Conservation (phyloP, 768 basidiomycete genomes). For the Mycena olivaceomarginata region DNA sequence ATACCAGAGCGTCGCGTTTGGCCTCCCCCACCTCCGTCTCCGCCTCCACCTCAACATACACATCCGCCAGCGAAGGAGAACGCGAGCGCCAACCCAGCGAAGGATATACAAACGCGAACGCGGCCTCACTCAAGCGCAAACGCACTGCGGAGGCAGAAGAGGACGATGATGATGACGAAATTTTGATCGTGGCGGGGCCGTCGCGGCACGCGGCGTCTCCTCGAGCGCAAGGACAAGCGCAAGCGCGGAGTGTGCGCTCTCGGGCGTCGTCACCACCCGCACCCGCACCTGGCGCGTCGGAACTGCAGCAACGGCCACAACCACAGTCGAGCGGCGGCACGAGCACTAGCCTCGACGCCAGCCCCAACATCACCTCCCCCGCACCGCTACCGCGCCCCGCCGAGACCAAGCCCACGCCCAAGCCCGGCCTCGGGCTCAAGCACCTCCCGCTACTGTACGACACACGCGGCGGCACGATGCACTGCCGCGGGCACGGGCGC, state of each 20-base stretch:
- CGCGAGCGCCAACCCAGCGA: too few species aligned
- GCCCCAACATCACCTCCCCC: neutral
- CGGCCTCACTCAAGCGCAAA: conserved; percentile 7
- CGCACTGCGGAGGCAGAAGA: neutral
- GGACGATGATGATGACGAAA: neutral
- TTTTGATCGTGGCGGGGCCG: neutral
- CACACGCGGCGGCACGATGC: conserved; percentile 19
- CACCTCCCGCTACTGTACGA: conserved; percentile 43
- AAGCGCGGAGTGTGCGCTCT: neutral
- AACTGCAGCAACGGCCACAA: neutral
- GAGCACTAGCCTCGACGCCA: too few species aligned
- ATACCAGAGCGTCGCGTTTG: too few species aligned
- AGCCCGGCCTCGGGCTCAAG: conserved; percentile 32
- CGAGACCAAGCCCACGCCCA: too few species aligned
- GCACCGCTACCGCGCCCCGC: neutral
- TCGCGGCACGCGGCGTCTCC: neutral
- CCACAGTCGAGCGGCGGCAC: neutral
- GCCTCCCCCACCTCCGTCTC: too few species aligned
- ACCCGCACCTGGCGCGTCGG: neutral
- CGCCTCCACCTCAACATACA: too few species aligned
- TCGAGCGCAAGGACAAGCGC: neutral
- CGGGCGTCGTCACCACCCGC: neutral
- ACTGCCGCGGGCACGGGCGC: conserved; percentile 37
- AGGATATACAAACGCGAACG: neutral
- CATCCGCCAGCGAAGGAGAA: too few species aligned